Conservation (phyloP, 352 stramenopile genomes). For the Pelagophyceae sp. region DNA sequence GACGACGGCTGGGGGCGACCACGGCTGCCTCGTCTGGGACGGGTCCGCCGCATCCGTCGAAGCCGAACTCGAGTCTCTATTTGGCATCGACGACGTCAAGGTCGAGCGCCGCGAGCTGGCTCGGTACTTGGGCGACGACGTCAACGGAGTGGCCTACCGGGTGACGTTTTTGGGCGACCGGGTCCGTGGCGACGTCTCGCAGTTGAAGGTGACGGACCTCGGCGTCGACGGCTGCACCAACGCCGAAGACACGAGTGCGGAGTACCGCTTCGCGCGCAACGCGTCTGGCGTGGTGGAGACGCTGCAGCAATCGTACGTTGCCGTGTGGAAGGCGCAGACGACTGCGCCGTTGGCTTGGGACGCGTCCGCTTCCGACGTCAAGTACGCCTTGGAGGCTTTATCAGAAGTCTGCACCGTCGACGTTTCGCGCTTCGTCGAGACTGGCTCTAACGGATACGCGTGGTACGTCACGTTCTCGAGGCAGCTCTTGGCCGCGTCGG, state of each 20-base stretch:
- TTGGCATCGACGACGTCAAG: conserved; percentile 49
- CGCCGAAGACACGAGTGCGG: conserved; percentile 20
- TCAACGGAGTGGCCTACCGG: conserved; percentile 66
- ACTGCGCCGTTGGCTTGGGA: conserved; percentile 77
- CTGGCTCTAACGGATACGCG: conserved; percentile 62
- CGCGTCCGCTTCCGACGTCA: conserved; percentile 72
- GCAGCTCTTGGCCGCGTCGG: conserved; percentile 30
- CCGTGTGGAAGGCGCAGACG: conserved; percentile 77
- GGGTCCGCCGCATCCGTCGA: conserved; percentile 41
- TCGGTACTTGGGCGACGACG: conserved; percentile 37
- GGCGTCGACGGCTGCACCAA: conserved; percentile 79
- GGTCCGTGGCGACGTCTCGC: conserved; percentile 74
- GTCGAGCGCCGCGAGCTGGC: conserved; percentile 67
- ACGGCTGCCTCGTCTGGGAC: conserved; percentile 53
- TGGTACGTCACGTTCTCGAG: conserved; percentile 76
- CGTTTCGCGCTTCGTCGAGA: conserved; percentile 62
- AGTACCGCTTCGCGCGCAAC: conserved; percentile 38
- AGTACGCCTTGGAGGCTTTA: conserved; percentile 78
- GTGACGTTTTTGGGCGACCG: conserved; percentile 77
- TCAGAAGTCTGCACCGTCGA: conserved; percentile 72
- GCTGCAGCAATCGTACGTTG: conserved; percentile 52
- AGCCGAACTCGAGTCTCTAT: conserved; percentile 51
- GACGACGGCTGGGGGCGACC: conserved; percentile 51
- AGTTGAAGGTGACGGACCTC: conserved; percentile 69
- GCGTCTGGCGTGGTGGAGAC: conserved; percentile 41